These are phyloP conservation scores for Apiospora rasikravindrae DNA, from an alignment of 2,329 filamentous ascomycete genomes.

Conservation along the genomic window DNA sequence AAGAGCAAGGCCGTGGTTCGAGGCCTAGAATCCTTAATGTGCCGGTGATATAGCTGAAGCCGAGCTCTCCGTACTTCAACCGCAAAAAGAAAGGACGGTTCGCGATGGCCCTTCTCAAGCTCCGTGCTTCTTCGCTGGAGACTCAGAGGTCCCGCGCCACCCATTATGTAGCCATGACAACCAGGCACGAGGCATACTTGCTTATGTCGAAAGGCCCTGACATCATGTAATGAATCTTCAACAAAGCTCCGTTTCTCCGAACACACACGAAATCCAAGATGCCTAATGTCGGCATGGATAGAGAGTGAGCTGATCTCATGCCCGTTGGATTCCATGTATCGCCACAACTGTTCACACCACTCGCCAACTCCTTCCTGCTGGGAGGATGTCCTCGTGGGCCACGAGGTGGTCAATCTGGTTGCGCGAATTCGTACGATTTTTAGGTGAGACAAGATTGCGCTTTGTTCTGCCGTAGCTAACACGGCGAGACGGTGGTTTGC, in stretches of 20 bases:
- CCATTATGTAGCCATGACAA: background rate
- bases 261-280: no score
- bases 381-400: background rate
- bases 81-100: background rate
- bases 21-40: background rate
- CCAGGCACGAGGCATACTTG: background rate
- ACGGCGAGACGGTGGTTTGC: background rate
- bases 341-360: background rate
- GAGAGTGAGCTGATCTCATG: background rate
- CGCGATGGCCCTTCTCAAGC: background rate
- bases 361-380: background rate
- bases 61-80: background rate
- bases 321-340: background rate
- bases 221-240: no score
- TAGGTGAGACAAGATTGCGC: background rate
- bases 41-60: background rate
- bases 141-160: background rate
- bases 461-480: background rate
- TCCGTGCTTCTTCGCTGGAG: conserved; percentile 6
- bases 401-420: background rate
- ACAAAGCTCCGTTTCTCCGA: background rate
- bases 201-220: background rate
- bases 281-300: background rate
- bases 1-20: background rate
- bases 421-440: background rate